phyloP scores from a whole-genome alignment of 2,329 filamentous ascomycete species.

The Aspergillus sp. region DNA sequence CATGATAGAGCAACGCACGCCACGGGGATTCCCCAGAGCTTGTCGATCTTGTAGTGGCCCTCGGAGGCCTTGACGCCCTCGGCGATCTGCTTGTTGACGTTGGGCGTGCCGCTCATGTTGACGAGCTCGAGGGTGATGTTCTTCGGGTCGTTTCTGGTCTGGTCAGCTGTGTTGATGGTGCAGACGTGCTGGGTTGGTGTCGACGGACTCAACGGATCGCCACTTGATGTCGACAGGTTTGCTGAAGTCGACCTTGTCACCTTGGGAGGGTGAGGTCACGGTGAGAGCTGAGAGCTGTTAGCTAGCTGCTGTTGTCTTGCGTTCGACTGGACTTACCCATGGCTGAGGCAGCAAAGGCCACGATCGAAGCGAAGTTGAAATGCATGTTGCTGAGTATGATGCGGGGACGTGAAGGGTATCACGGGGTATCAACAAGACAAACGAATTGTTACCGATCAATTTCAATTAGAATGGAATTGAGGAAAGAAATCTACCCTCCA shows the following conservation, averaged over 20 bases:
- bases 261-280: conserved; percentile 33
- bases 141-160: conserved; percentile 38
- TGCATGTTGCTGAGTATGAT: conserved; percentile 26
- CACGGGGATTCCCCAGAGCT: conserved; percentile 22
- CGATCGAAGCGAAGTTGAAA: conserved; percentile 20
- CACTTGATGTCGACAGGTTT: conserved; percentile 39
- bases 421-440: conserved; percentile 1
- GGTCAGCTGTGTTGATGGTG: neutral
- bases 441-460: neutral
- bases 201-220: conserved; percentile 34
- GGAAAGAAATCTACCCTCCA: neutral
- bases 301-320: neutral
- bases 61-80: conserved; percentile 35
- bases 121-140: conserved; percentile 44
- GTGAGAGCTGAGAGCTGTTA: conserved; percentile 23
- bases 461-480: too few species aligned
- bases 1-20: conserved; percentile 19
- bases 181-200: neutral
- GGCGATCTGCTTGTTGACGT: conserved; percentile 31
- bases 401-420: conserved; percentile 3
- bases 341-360: conserved; percentile 29
- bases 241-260: conserved; percentile 37
- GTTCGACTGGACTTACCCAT: conserved; percentile 22
- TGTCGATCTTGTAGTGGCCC: conserved; percentile 36
- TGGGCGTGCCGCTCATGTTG: conserved; percentile 35